Evolutionary conservation across 768 basidiomycete genomes (phyloP), one percentile per base, ranked within the genome.

Genomic region (Boletus speciosus): DNA sequence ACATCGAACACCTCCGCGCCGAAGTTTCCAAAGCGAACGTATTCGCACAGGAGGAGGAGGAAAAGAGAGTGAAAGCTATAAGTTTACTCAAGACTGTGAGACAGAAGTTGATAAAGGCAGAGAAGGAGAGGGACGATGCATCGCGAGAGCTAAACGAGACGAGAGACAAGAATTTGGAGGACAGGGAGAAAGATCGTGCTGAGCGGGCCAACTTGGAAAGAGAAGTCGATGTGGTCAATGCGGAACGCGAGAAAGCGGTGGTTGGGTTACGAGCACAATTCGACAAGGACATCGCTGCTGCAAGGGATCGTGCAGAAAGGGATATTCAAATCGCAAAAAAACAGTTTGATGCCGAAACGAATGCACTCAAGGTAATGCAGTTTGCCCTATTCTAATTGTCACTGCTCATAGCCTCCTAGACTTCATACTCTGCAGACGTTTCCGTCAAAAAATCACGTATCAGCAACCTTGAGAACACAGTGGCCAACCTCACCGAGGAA

Each of bases 31-130:
- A 79, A 42, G 72, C 80, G 4, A 85, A 83, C 58, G 75, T 74
- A 19, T 51, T 76, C 10, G 86, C 84, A 6, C 97, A 91, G 68
- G 95, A 98, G 56, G 97, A 98, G 66, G 97, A 98, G 69, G 97
- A 99, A 72, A 98, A 99, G 72, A 84, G 96, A 12, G 83, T 85
- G 19, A 99, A 98, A 65, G 95, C 95, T 0, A 88, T 98, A 59
- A 88, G 85, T 47, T 73, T 98, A 27, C 76, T 99, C 53, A 98
- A 98, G 73, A 93, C 93, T 2, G 91, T 98, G n/a, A 76, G 97
- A 51, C 87, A 93, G 72, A 99, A 98, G 70, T 75, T 96, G n/a
- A 92, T 98, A 29, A 98, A 93, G 66, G 86, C 93, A 6, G 96
- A 98, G 72, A 94, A 93, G 75, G 93, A 96, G 23, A 83, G 83